A percentile compares a stretch with the other conserved stretches of the same genome.
phyloP scores from a whole-genome alignment of 2,329 filamentous ascomycete genomes.

The Phialophora expanda region DNA sequence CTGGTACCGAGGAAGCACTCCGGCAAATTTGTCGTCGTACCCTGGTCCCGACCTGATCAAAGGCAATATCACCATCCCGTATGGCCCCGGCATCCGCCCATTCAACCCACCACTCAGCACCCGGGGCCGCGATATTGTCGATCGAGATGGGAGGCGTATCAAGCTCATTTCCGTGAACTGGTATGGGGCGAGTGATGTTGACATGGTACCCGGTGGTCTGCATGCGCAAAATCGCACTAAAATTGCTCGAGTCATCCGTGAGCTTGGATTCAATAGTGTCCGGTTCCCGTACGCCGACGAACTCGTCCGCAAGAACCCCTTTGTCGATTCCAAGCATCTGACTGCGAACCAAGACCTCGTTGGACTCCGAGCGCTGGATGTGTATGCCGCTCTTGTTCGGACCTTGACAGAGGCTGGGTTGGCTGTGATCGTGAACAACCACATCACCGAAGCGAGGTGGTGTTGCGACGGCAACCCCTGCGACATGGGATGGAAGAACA shows the following conservation, averaged over 20 bases:
- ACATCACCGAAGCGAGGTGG: slow-evolving; percentile 72
- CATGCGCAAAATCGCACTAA: slow-evolving; percentile 66
- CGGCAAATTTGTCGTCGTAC: slow-evolving; percentile 22
- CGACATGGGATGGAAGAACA: slow-evolving; percentile 70
- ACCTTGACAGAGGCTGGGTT: slow-evolving; percentile 67
- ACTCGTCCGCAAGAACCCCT: slow-evolving; percentile 66
- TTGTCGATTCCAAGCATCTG: slow-evolving; percentile 58
- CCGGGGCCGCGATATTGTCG: slow-evolving; percentile 65
- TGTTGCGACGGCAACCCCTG: slow-evolving; percentile 72
- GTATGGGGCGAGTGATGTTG: slow-evolving; percentile 72
- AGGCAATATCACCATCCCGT: slow-evolving; percentile 9
- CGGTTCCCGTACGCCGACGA: slow-evolving; percentile 72
- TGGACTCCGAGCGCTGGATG: slow-evolving; percentile 63
- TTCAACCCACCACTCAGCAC: slow-evolving; percentile 66
- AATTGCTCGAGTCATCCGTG: slow-evolving; percentile 65
- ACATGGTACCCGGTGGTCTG: slow-evolving; percentile 68
- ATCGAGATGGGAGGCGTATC: slow-evolving; percentile 61
- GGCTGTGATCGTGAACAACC: slow-evolving; percentile 71
- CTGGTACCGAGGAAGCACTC: slow-evolving; percentile 17
- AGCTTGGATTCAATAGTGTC: slow-evolving; percentile 72
- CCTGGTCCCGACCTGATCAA: slow-evolving; percentile 16
- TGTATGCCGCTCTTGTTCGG: slow-evolving; percentile 64
- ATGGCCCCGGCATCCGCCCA: slow-evolving; percentile 1
- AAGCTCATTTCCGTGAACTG: slow-evolving; percentile 71
- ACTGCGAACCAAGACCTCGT: slow-evolving; percentile 66